phyloP scores from a whole-genome alignment of 768 basidiomycete species.

The Lepiota brunneoincarnata region DNA sequence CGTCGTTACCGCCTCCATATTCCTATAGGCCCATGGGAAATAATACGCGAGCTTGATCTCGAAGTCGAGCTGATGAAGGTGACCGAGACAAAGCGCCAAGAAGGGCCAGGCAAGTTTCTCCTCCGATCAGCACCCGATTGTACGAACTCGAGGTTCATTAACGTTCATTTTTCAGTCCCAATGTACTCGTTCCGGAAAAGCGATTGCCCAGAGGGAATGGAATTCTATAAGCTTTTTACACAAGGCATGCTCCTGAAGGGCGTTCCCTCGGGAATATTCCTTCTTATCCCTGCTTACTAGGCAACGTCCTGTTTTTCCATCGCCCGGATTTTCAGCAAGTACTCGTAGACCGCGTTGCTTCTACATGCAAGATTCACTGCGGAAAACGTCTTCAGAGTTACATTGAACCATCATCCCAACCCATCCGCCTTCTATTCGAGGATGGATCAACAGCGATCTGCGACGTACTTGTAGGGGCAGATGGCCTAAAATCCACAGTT shows the following conservation, averaged over 20 bases:
- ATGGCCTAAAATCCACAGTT: constrained; percentile 38
- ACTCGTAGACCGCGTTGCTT: constrained; percentile 47
- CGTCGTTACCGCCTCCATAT: neutral
- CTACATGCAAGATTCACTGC: constrained; percentile 43
- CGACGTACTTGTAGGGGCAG: constrained; percentile 41
- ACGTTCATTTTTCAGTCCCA: constrained; percentile 35
- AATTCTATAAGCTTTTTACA: constrained; percentile 14
- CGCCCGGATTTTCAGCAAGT: constrained; percentile 64
- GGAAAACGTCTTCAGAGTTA: constrained; percentile 63
- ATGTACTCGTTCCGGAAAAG: constrained; percentile 32
- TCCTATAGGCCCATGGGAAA: constrained; percentile 42
- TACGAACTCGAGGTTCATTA: neutral
- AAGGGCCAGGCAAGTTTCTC: constrained; percentile 35
- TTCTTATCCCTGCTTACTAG: constrained; percentile 25
- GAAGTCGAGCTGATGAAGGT: constrained; percentile 41
- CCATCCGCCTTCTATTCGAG: constrained; percentile 30
- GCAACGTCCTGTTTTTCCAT: constrained; percentile 51
- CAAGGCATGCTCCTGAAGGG: constrained; percentile 6
- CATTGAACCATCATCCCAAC: constrained; percentile 32
- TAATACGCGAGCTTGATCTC: constrained; percentile 39
- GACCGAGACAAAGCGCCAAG: constrained; percentile 31
- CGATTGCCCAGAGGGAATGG: constrained; percentile 19
- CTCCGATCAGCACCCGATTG: too few relatives aligned
- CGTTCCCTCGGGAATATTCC: constrained; percentile 2
- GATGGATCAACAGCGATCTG: constrained; percentile 32